Conservation (phyloP, 441 rosid genomes). For the Populus hybrid region DNA sequence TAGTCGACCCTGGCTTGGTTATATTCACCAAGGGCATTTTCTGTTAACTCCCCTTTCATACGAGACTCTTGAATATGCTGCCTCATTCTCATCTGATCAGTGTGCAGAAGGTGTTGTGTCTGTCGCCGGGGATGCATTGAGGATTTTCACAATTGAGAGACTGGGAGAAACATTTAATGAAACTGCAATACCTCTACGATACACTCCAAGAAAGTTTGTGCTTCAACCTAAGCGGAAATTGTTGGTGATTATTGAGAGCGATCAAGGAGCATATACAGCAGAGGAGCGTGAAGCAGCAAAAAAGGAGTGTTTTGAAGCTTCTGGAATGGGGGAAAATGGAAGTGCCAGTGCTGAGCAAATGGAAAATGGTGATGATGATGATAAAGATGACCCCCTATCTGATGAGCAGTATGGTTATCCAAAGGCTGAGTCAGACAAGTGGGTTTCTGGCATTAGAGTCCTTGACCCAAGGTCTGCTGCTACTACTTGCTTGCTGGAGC, state of each 20-base stretch:
- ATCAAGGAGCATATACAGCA: slow-evolving; percentile 91
- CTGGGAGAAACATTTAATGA: slow-evolving; percentile 95
- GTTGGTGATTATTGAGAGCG: slow-evolving; percentile 83
- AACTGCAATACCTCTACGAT: slow-evolving; percentile 81
- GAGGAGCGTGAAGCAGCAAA: slow-evolving; percentile 96
- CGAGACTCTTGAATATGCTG: slow-evolving; percentile 92
- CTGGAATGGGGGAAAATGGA: slow-evolving; percentile 80
- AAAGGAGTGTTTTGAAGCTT: slow-evolving; percentile 83
- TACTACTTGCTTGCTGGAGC: slow-evolving; percentile 93
- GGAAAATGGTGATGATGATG: slow-evolving; percentile 94
- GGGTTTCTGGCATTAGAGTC: slow-evolving; percentile 98
- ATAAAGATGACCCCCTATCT: slow-evolving; percentile 78
- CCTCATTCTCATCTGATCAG: slow-evolving; percentile 96
- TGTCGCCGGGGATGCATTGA: slow-evolving; percentile 90
- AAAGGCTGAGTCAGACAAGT: slow-evolving; percentile 80
- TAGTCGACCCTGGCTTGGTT: slow-evolving; percentile 98
- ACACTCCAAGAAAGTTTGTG: slow-evolving; percentile 92
- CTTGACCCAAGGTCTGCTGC: slow-evolving; percentile 81
- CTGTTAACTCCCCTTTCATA: slow-evolving; percentile 91
- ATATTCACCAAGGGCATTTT: slow-evolving; percentile 93
- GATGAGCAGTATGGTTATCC: slow-evolving; percentile 99
- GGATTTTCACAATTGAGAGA: slow-evolving; percentile 87
- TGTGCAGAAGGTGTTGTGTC: slow-evolving; percentile 98
- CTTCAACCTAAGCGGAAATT: slow-evolving; percentile 72
- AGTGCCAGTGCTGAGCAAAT: slow-evolving; percentile 53